phyloP scores from a whole-genome alignment of 345 rosid genomes.

The Cochlearia excelsa region DNA sequence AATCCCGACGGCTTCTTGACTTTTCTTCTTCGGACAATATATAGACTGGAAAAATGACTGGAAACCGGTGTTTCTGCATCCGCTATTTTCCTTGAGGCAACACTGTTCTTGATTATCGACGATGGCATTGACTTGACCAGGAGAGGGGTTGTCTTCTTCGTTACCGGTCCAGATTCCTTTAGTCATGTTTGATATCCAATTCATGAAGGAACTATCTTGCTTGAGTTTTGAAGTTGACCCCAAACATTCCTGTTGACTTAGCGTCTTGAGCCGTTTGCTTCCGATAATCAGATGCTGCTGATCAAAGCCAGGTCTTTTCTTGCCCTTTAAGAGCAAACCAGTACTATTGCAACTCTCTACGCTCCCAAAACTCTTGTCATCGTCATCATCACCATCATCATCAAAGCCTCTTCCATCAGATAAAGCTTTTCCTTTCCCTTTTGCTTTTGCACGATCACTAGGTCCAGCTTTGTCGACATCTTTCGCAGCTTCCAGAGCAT shows the following conservation, averaged over 20 bases:
- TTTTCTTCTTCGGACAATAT: constrained; percentile 48
- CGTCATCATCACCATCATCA: constrained; percentile 35
- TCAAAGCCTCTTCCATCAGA: constrained; percentile 47
- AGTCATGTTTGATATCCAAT: constrained; percentile 86
- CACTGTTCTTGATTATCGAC: constrained; percentile 28
- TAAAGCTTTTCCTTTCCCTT: constrained; percentile 63
- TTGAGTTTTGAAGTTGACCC: constrained; percentile 49
- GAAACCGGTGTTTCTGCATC: constrained; percentile 52
- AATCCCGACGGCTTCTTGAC: constrained; percentile 36
- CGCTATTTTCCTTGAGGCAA: constrained; percentile 28
- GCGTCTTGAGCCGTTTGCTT: constrained; percentile 60
- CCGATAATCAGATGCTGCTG: constrained; percentile 42
- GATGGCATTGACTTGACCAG: constrained; percentile 32
- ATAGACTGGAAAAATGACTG: constrained; percentile 74
- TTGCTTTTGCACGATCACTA: constrained; percentile 36
- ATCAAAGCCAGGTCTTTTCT: constrained; percentile 52
- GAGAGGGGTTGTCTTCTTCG: constrained; percentile 39
- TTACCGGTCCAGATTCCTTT: constrained; percentile 58
- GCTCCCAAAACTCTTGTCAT: constrained; percentile 68
- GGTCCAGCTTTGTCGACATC: constrained; percentile 31
- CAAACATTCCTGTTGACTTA: constrained; percentile 41
- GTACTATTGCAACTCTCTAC: constrained; percentile 82
- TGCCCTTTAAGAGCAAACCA: constrained; percentile 44
- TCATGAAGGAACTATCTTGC: constrained; percentile 82
- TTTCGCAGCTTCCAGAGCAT: constrained; percentile 33